Conservation (phyloP, 371 early-diverging fungal genomes). For the Dichotomocladium elegans region DNA sequence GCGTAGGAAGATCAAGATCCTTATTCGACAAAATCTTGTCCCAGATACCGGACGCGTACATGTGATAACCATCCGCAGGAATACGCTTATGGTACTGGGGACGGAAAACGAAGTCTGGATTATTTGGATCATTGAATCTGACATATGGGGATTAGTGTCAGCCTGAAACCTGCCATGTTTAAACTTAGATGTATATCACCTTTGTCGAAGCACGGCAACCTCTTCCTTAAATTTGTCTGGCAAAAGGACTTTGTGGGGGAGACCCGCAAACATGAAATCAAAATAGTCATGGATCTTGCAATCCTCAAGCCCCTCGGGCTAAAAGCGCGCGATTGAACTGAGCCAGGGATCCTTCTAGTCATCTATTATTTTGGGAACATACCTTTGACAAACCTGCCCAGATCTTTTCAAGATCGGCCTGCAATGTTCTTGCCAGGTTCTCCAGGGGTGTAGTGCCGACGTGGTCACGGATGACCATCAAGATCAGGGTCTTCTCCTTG, state of each 20-base stretch:
- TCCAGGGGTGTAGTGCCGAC: conserved; percentile 84
- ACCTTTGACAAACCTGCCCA: conserved; percentile 89
- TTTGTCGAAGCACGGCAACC: conserved; percentile 62
- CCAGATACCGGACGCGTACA: conserved; percentile 93
- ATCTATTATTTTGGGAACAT: conserved; percentile 2
- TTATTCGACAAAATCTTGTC: conserved; percentile 89
- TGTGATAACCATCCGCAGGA: conserved; percentile 93
- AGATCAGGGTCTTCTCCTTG: conserved; percentile 82
- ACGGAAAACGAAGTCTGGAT: conserved; percentile 81
- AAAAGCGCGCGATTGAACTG: not conserved
- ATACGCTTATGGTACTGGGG: conserved; percentile 87
- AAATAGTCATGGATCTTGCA: conserved; percentile 86
- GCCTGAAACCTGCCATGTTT: no score
- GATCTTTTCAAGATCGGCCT: conserved; percentile 81
- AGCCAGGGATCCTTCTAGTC: not conserved
- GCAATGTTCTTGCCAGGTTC: conserved; percentile 76
- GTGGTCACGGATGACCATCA: conserved; percentile 96
- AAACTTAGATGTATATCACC: conserved; percentile 46
- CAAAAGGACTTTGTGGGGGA: conserved; percentile 90
- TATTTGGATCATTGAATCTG: conserved; percentile 68
- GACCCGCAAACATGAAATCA: conserved; percentile 85
- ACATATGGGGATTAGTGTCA: not conserved
- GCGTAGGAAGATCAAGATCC: conserved; percentile 96
- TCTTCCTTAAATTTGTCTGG: conserved; percentile 80
- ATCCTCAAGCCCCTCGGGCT: conserved; percentile 81